Base-by-base conservation (phyloP, 768 basidiomycete genomes). In the Serendipita sp. region DNA sequence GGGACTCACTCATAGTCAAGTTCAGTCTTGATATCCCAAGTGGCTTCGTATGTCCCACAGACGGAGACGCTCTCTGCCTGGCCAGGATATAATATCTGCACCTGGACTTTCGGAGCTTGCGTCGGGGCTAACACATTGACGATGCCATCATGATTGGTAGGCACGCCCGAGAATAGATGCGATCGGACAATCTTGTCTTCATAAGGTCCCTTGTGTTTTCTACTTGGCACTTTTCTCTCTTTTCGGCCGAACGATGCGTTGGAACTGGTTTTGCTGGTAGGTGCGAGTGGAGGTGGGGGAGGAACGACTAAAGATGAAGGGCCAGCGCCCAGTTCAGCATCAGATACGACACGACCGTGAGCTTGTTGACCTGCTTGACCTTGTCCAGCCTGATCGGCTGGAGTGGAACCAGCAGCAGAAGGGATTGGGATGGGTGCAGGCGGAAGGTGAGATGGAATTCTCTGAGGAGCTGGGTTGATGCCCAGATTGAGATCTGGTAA, bases 401-500 rank as follows among this genome's bases (percentile, higher is more conserved):
- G 41, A 11, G 64, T 8, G 30, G 10, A 15, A 15, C 28, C 10
- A 45, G 64, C 38, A 18, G 44, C 38, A 44, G 41, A 34, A 18
- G 48, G 48, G 48, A 52, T 52, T 23, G 48, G 48, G 16, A 52
- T 52, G 48, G 48, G 48, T 23, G 48, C 48, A 52, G 48, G 32
- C 32, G 48, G 51, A 18, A 65, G 23, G 30, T 48, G 35, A 32
- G 64, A 65, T 34, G 64, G 36, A 2, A 34, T 30, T 15, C 64
- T 36, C 18, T 46, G 63, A 41, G 41, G 64, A 52, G 48, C 48
- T 18, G 18, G 23, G 28, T 34, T 38, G 64, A 38, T 11, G 18
- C 34, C 13, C 10, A 32, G 58, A 62, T 62, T 62, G 28, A 65
- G 51, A 48, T 65, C 64, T 18, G 64, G 64, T 34, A 65, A 51